A percentile compares a stretch with the other conserved stretches of the same genome.
These are phyloP conservation scores for Dysphania ambrosioides DNA, from an alignment of 148 eudicot species.

Conservation along the genomic window DNA sequence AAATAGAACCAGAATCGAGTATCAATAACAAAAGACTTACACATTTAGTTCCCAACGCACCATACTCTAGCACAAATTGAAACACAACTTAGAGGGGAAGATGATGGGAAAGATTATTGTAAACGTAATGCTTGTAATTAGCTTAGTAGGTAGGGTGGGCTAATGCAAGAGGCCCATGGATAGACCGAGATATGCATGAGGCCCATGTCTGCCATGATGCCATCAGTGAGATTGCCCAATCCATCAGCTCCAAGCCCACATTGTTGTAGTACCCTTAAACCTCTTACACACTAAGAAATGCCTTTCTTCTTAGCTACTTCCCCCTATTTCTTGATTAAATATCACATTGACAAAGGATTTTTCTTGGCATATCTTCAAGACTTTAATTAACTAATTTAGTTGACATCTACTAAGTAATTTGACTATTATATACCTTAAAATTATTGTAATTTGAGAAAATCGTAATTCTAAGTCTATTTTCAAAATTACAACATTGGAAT, in stretches of 20 bases:
- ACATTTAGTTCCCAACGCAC: neutral
- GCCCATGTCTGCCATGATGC: too few relatives aligned
- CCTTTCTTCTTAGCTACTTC: slow-evolving; percentile 11
- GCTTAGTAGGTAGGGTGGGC: neutral
- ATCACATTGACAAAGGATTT: slow-evolving; percentile 11
- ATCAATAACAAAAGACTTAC: neutral
- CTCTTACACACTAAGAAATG: neutral
- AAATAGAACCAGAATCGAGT: too few relatives aligned
- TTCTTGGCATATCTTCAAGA: slow-evolving; percentile 18
- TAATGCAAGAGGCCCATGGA: neutral
- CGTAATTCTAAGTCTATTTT: too few relatives aligned
- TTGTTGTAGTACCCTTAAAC: slow-evolving; percentile 6
- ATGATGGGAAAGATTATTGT: neutral
- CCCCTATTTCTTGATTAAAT: neutral
- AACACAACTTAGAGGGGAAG: neutral
- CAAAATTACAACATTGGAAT: too few relatives aligned
- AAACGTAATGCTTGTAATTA: neutral
- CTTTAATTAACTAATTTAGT: too few relatives aligned
- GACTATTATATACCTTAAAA: too few relatives aligned
- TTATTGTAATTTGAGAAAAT: too few relatives aligned
- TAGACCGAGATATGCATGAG: slow-evolving; percentile 2
- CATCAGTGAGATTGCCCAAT: slow-evolving; percentile 14
- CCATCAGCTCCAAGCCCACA: slow-evolving; percentile 11
- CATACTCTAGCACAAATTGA: neutral
- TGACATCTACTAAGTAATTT: too few relatives aligned